Evolutionary conservation across 176 grass and related monocot species (phyloP), one percentile per base, ranked within the genome.

Genomic region (Thinopyrum elongatum): DNA sequence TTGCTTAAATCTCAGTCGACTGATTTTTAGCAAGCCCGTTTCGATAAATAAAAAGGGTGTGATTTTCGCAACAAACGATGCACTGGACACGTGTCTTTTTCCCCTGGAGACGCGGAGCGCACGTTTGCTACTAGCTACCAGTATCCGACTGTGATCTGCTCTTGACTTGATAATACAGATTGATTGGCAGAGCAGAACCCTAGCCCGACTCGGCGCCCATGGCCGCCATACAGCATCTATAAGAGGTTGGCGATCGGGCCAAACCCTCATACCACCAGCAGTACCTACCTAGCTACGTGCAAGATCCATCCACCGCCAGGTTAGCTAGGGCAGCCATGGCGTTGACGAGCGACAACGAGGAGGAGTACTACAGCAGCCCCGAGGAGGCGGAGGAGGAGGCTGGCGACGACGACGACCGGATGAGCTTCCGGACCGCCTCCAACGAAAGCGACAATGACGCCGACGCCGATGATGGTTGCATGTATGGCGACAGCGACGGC

Each of bases 361-460:
- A 74, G 38, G 23, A 47, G 41, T 74, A 29, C 41, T 28, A 74
- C 25, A 28, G 41, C 71, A 47, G 71, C 25, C 41, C 23, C 7
- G 71, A 74, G 41, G 72, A 74, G 70, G 14, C 7, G 23, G 25
- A 74, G 6, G 25, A 74, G 6, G 39, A 30, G 55, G 17, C 2
- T 7, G 55, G 19, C 55, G 19, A 0, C 16, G 42, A 51, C 21
- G 72, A 76, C 44, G 26, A 49, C 0, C 23, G 9, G 14, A 9
- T 74, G 70, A 75, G 42, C 72, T 75, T 19, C 72, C 72, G 42
- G 9, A 19, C 42, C 44, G 73, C 44, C 74, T 76, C 46, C 74
- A 55, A 76, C 46, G 44, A 76, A 10, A 55, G 74, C 74, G 46
- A 55, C 10, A 21, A 39, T 44, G 66, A 69, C 19, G 33, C n/a